phyloP scores from a whole-genome alignment of 2,329 filamentous ascomycete species.

The Balansia obtecta region DNA sequence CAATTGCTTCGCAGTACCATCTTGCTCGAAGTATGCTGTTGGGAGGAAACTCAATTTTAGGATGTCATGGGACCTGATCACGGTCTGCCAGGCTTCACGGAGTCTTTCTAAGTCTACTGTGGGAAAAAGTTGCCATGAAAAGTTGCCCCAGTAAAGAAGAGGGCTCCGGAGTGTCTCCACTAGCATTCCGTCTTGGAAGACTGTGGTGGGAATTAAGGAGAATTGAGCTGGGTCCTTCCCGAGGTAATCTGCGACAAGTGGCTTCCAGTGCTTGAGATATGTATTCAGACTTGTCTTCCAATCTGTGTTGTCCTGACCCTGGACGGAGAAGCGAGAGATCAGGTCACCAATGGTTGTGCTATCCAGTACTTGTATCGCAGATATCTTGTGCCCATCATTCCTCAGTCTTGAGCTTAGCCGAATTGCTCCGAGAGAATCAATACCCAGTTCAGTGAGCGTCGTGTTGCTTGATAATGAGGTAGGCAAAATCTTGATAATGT shows the following conservation, averaged over 20 bases:
- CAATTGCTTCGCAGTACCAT: neutral
- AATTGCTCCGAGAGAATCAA: neutral
- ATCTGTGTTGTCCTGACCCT: neutral
- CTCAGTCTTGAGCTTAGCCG: neutral
- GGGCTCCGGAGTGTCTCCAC: neutral
- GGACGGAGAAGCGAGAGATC: neutral
- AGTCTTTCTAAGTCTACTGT: neutral
- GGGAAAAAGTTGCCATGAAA: neutral
- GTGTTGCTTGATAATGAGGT: neutral
- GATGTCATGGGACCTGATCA: neutral
- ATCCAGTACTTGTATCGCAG: neutral
- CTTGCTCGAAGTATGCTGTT: neutral
- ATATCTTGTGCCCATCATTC: neutral
- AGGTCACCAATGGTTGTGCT: neutral
- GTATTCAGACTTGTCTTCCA: neutral
- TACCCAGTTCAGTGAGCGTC: neutral
- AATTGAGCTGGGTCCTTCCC: neutral
- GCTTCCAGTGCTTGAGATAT: neutral
- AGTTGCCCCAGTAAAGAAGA: neutral
- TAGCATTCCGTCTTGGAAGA: neutral
- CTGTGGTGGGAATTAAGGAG: neutral
- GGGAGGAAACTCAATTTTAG: neutral
- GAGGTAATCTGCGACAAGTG: neutral
- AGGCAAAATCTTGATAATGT: neutral
- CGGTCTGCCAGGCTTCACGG: neutral